Evolutionary conservation across 2,329 filamentous ascomycete species (phyloP), one percentile per base, ranked within the genome.

Genomic region (Alternaria sp.): DNA sequence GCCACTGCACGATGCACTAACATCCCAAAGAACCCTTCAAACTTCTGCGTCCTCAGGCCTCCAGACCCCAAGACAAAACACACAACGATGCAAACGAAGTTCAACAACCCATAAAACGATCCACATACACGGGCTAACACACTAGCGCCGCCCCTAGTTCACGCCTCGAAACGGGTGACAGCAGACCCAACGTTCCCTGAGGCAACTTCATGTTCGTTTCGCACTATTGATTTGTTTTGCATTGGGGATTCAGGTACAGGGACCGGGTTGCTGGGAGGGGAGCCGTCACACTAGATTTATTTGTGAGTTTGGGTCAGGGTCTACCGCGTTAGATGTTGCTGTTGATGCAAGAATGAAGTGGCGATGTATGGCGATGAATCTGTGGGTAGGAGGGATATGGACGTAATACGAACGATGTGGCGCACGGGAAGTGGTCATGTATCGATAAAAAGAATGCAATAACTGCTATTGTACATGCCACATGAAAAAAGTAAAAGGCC

Each of bases 141-240:
- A 43, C 56, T 58, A 58, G 56, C 56, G 56, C 56, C 1, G 13
- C 46, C 46, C 46, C 28, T 21, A 45, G 25, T n/a, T 13, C 30
- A 13, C 30, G 19, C 17, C 21, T 51, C 26, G 46, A 58, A 47
- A 52, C 56, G 25, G 17, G 47, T 30, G 56, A 52, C 56, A 44
- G 56, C 46, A 21, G 56, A 19, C 28, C 30, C n/a, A 52, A n/a
- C 49, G 30, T 52, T 51, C 45, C 32, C 30, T 21, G 47, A 28
- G 46, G 46, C 56, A 40, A 47, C 28, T 52, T 26, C 36, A 51
- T n/a, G 19, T 21, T 9, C 17, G 56, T 58, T 52, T 58, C 56
- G 46, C 56, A 26, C 56, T 58, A 58, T 58, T 23, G 56, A 44
- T 52, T 58, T 43, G 56, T 51, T 58, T 58, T 58, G 17, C 12